Evolutionary conservation across 2,329 filamentous ascomycete species (phyloP), one percentile per base, ranked within the genome.

Genomic region (Neofusicoccum sp.): DNA sequence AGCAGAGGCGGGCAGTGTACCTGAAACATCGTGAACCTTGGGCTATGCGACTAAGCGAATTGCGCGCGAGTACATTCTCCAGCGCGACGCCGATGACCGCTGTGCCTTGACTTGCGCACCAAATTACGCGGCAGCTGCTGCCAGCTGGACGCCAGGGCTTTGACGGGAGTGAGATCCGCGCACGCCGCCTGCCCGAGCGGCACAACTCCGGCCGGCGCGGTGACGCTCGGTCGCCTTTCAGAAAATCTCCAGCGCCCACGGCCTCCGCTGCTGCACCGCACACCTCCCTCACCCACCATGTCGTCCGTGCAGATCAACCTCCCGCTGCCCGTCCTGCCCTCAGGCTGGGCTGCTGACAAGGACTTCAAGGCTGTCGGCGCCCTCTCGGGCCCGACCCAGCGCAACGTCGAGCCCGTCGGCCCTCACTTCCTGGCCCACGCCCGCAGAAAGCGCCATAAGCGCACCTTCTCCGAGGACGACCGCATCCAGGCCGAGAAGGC

Each of bases 401-500:
- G 95, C 73, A 93, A 89, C 74, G 88, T 99, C 71, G 95, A 98
- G 82, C 93, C 95, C 59, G 91, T 98, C 68, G 95, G 95, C 68
- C 93, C 95, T 78, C 91, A 97, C 82, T 99, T 97, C 83, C 88
- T 99, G 67, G 95, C 95, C 68, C 93, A 98, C 78, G 95, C 95
- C 70, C 93, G 95, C 74, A 90, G 95, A 78, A 86, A 84, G 79
- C 89, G 93, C 66, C 93, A 98, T 80, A 91, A 96, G 82, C 92
- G 95, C 73, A 99, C 95, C 56, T 99, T 99, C 80, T 96, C 91
- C 71, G 93, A 99, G 80, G 95, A 99, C 79, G 95, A 99, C 77
- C 90, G 93, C 67, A 96, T 99, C 74, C 91, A 97, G 81, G 95
- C 95, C 51, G 90, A 96, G 78, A 88, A 96, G 78, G 92, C 89